Evolutionary conservation across 2,329 filamentous ascomycete genomes (phyloP).

Genomic region (Fusarium nurragi): DNA sequence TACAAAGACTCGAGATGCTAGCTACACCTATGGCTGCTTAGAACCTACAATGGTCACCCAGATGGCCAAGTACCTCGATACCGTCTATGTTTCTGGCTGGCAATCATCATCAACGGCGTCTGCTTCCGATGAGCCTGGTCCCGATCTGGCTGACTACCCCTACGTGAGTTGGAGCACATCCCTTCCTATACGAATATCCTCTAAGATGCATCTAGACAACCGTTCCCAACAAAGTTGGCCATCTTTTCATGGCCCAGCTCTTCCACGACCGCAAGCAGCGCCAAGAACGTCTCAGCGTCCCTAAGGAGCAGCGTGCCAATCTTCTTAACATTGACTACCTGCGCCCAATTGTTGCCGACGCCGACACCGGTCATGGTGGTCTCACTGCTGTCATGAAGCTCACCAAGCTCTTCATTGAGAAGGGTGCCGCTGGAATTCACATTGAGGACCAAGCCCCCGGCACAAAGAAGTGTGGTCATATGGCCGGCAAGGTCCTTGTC

Average conservation of each 20-base stretch:
- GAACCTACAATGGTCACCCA: constrained; percentile 99
- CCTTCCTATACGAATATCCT: background rate
- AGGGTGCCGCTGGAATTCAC: constrained; percentile 96
- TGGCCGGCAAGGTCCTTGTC: constrained; percentile 98
- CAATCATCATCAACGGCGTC: constrained; percentile 98
- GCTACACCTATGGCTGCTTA: constrained; percentile 95
- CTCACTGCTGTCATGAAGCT: constrained; percentile 99
- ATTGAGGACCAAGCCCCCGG: constrained; percentile 98
- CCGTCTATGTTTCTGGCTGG: constrained; percentile 98
- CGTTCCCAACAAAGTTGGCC: constrained; percentile 96
- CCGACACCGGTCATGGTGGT: constrained; percentile 96
- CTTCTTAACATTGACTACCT: constrained; percentile 91
- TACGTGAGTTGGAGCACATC: constrained; percentile 66
- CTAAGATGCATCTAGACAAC: constrained; percentile 75
- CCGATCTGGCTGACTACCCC: constrained; percentile 97
- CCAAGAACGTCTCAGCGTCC: constrained; percentile 85
- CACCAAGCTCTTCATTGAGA: constrained; percentile 96
- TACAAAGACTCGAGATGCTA: constrained; percentile 78
- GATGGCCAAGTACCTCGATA: constrained; percentile 99
- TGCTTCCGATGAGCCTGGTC: constrained; percentile 92
- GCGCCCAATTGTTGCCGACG: constrained; percentile 94
- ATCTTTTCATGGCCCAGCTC: constrained; percentile 97
- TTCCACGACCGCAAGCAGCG: constrained; percentile 99
- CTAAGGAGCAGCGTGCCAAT: constrained; percentile 76
- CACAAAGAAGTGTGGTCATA: constrained; percentile 99